Evolutionary conservation across 495 filamentous ascomycete species (phyloP).

Genomic region (Aspergillus carlsbadensis): DNA sequence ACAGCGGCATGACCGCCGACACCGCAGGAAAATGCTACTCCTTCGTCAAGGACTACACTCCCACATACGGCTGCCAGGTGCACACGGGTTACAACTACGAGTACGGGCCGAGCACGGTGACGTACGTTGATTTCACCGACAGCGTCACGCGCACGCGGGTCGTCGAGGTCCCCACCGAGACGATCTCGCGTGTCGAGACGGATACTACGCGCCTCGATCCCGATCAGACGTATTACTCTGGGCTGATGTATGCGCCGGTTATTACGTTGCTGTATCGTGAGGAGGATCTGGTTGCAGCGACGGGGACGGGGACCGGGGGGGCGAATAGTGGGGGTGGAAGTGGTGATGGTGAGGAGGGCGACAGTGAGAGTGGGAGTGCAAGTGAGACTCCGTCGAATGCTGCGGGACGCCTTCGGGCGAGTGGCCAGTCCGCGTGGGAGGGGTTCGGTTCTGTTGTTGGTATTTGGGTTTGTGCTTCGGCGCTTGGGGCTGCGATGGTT

Average conservation of each 20-base stretch:
- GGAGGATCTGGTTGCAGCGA: neutral
- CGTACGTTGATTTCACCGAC: neutral
- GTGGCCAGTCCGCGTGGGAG: neutral
- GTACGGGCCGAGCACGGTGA: neutral
- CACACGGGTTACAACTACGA: neutral
- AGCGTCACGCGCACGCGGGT: neutral
- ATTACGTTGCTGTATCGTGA: slow-evolving; percentile 5
- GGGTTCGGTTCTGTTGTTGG: neutral
- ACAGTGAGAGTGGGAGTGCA: neutral
- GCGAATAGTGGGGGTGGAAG: neutral
- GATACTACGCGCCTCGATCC: neutral
- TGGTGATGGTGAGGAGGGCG: neutral
- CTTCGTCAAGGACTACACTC: neutral
- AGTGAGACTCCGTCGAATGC: neutral
- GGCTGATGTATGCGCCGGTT: neutral
- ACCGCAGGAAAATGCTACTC: neutral
- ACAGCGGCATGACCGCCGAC: slow-evolving; percentile 1
- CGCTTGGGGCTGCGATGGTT: neutral
- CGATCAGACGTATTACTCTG: neutral
- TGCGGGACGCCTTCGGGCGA: neutral
- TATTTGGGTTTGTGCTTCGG: neutral
- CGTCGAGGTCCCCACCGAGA: neutral
- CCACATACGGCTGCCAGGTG: neutral
- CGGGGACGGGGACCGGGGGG: neutral
- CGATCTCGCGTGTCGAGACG: neutral